phyloP scores from a whole-genome alignment of 805 yeast genomes.

The Brettanomyces bruxellensis region DNA sequence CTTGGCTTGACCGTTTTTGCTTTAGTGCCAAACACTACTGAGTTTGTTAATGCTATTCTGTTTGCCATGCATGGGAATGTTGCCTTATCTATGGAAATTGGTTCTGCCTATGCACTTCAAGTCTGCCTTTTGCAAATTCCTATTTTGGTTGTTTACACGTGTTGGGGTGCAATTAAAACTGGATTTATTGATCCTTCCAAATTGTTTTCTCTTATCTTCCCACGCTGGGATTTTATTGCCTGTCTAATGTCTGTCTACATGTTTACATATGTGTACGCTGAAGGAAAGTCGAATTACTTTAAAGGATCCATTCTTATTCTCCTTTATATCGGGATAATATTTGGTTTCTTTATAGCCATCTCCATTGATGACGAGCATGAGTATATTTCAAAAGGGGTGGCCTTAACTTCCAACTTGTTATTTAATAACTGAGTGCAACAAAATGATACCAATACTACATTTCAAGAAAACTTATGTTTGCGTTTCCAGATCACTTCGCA shows the following conservation, averaged over 20 bases:
- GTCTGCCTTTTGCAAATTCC: slow-evolving; percentile 93
- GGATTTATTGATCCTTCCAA: slow-evolving; percentile 24
- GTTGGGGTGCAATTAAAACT: slow-evolving; percentile 30
- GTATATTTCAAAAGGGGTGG: not conserved
- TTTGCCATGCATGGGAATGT: slow-evolving; percentile 95
- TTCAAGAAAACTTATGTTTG: too few relatives aligned
- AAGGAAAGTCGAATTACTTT: slow-evolving; percentile 93
- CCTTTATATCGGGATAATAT: slow-evolving; percentile 61
- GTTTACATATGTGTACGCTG: slow-evolving; percentile 91
- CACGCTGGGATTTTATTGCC: slow-evolving; percentile 91
- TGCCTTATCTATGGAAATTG: slow-evolving; percentile 95
- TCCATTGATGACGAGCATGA: slow-evolving; percentile 21
- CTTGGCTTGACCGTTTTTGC: slow-evolving; percentile 93
- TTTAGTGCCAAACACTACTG: slow-evolving; percentile 93
- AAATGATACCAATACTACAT: too few relatives aligned
- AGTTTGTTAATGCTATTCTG: slow-evolving; percentile 91
- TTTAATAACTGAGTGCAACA: not conserved
- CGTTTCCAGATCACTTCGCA: too few relatives aligned
- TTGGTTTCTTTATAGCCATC: slow-evolving; percentile 71
- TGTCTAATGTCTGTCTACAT: slow-evolving; percentile 76
- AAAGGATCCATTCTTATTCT: slow-evolving; percentile 85
- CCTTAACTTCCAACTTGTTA: too few relatives aligned
- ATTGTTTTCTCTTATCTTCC: slow-evolving; percentile 79
- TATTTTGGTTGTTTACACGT: slow-evolving; percentile 71
- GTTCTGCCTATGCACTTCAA: slow-evolving; percentile 94